Evolutionary conservation across 139 green algal species (phyloP).

Genomic region (Tetratostichococcus sp.): DNA sequence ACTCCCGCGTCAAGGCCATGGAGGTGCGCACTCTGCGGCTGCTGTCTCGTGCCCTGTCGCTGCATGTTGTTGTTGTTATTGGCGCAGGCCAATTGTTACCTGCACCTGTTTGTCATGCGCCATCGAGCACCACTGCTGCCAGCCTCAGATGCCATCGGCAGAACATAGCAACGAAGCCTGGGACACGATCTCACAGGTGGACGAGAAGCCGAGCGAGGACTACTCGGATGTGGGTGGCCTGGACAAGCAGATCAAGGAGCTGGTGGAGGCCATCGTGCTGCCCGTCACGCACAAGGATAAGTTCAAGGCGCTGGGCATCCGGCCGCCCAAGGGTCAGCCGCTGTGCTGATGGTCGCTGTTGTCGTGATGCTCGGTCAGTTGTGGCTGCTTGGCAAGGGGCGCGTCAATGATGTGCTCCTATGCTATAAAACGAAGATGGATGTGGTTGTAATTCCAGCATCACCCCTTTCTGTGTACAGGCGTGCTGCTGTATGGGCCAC

Average conservation of each 20-base stretch:
- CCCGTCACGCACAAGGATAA: constrained; percentile 95
- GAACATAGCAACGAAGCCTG: too few relatives aligned
- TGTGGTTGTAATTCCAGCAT: too few relatives aligned
- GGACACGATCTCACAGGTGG: constrained; percentile 78
- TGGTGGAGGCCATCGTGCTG: constrained; percentile 96
- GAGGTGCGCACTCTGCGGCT: constrained; percentile 67
- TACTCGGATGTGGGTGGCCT: constrained; percentile 90
- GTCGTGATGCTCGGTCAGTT: too few relatives aligned
- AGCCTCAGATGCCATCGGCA: too few relatives aligned
- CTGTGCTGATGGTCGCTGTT: constrained; percentile 10
- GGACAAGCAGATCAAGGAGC: constrained; percentile 98
- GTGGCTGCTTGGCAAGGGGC: too few relatives aligned
- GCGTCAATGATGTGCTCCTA: too few relatives aligned
- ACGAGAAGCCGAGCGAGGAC: constrained; percentile 99
- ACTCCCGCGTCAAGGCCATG: constrained; percentile 88
- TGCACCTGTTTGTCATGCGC: too few relatives aligned
- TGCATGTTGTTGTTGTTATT: too few relatives aligned
- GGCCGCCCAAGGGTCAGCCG: constrained; percentile 79
- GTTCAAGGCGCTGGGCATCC: constrained; percentile 91
- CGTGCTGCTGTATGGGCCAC: constrained; percentile 87
- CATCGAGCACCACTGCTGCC: too few relatives aligned
- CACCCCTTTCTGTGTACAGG: constrained; percentile 1
- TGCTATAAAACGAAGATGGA: too few relatives aligned
- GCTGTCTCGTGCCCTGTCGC: neutral
- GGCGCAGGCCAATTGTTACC: too few relatives aligned